Evolutionary conservation across 257 asterid genomes (phyloP).

Genomic region (Ligustrum vulgare): DNA sequence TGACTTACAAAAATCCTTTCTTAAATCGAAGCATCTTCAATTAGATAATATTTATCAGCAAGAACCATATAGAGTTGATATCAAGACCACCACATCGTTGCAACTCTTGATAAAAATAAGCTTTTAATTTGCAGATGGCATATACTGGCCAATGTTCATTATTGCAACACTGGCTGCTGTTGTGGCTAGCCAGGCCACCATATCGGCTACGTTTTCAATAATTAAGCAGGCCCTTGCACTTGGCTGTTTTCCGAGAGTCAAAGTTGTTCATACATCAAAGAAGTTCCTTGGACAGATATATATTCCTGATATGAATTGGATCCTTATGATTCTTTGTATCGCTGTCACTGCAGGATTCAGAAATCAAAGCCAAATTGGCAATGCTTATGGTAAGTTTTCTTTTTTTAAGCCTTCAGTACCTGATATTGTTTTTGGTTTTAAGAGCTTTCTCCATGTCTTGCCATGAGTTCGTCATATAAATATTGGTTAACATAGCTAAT

Average conservation of each 20-base stretch:
- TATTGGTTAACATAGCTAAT: too few relatives aligned
- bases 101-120: not conserved
- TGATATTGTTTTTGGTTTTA: not conserved
- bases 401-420: not conserved
- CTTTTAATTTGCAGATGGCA: conserved; percentile 45
- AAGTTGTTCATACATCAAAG: conserved; percentile 93
- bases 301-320: conserved; percentile 94
- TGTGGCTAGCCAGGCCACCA: conserved; percentile 97
- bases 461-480: too few relatives aligned
- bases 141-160: conserved; percentile 88
- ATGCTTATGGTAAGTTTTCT: conserved; percentile 72
- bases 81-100: not conserved
- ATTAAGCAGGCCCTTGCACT: conserved; percentile 95
- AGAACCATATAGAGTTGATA: not conserved
- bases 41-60: not conserved
- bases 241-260: conserved; percentile 95
- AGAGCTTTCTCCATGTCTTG: too few relatives aligned
- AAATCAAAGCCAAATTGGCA: conserved; percentile 93
- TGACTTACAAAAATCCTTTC: not conserved
- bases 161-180: conserved; percentile 90
- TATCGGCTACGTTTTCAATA: conserved; percentile 89
- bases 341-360: conserved; percentile 96
- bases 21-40: not conserved
- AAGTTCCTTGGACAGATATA: conserved; percentile 87
- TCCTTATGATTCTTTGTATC: conserved; percentile 90